Percentiles rank a stretch among this genome's conserved stretches.
These are phyloP conservation scores for Parmelia sp. DNA, from an alignment of 495 filamentous ascomycete species.

Conservation along the genomic window DNA sequence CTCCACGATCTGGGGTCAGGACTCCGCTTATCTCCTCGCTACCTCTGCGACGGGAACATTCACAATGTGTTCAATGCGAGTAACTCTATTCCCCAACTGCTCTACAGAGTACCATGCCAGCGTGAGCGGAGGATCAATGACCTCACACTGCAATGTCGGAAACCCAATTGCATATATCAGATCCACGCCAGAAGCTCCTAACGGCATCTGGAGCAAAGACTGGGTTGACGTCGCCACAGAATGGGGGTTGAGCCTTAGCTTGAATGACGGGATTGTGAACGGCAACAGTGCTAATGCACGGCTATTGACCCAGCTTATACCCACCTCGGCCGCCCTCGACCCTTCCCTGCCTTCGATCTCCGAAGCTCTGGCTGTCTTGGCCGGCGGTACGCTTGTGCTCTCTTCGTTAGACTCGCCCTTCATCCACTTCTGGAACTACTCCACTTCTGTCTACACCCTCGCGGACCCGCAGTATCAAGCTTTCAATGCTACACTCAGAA, in stretches of 20 bases:
- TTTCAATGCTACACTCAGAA: conserved; percentile 52
- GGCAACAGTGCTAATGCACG: conserved; percentile 57
- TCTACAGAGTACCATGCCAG: conserved; percentile 56
- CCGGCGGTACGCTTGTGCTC: conserved; percentile 55
- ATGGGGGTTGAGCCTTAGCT: conserved; percentile 51
- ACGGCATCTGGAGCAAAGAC: conserved; percentile 36
- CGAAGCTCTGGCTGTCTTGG: conserved; percentile 62
- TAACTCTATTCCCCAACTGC: conserved; percentile 52
- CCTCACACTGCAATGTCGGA: conserved; percentile 49
- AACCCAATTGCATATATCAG: conserved; percentile 49
- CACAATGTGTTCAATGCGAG: conserved; percentile 57
- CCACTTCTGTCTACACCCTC: conserved; percentile 31
- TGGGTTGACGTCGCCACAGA: conserved; percentile 37
- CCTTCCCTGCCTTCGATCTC: conserved; percentile 52
- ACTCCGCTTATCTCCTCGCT: conserved; percentile 59
- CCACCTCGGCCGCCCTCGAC: conserved; percentile 31
- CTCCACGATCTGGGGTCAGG: conserved; percentile 34
- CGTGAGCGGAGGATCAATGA: conserved; percentile 47
- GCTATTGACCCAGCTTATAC: conserved; percentile 52
- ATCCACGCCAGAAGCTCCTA: conserved; percentile 31
- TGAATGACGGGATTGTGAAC: conserved; percentile 54
- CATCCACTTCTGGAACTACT: conserved; percentile 52
- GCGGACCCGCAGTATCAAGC: conserved; percentile 37
- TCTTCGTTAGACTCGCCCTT: conserved; percentile 49
- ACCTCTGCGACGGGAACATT: conserved; percentile 43